Percentiles rank a stretch among this genome's conserved stretches.
phyloP scores from a whole-genome alignment of 2,329 filamentous ascomycete genomes.

The Neonectria sp. region DNA sequence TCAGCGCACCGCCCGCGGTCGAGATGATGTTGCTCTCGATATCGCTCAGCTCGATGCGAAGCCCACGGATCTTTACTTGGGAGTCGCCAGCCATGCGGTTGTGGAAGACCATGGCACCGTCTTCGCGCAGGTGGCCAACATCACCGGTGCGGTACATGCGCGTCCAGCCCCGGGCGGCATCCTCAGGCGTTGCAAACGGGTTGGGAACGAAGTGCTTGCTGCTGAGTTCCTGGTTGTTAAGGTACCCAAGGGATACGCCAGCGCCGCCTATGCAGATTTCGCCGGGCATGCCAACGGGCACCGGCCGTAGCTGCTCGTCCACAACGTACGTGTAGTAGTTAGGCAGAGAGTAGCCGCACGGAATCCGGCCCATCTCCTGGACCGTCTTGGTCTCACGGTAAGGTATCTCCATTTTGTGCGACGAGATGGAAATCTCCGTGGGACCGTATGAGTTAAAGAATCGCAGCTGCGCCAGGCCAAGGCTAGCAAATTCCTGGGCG shows the following conservation, averaged over 20 bases:
- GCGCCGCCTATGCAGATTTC: conserved; percentile 48
- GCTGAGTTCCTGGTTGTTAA: conserved; percentile 43
- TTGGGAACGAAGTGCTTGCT: conserved; percentile 33
- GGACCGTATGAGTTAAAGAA: conserved; percentile 49
- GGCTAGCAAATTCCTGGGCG: background rate
- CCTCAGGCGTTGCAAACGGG: conserved; percentile 27
- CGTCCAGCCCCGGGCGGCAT: conserved; percentile 36
- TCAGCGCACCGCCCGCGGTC: background rate
- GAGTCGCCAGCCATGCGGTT: conserved; percentile 57
- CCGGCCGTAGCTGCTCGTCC: conserved; percentile 11
- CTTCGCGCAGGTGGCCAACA: conserved; percentile 44
- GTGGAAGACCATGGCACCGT: conserved; percentile 52
- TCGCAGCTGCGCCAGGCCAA: background rate
- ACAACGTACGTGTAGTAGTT: conserved; percentile 28
- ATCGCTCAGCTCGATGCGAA: conserved; percentile 62
- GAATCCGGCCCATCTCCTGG: background rate
- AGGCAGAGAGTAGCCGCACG: conserved; percentile 8
- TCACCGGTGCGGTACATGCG: conserved; percentile 60
- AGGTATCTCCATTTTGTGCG: background rate
- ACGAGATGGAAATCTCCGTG: conserved; percentile 42
- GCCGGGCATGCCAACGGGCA: conserved; percentile 17
- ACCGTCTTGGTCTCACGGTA: background rate
- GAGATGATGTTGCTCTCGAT: conserved; percentile 41
- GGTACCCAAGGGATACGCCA: conserved; percentile 57
- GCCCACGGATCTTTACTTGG: conserved; percentile 60